These are phyloP conservation scores for Corylus americana DNA, from an alignment of 306 rosid species.

Conservation along the genomic window DNA sequence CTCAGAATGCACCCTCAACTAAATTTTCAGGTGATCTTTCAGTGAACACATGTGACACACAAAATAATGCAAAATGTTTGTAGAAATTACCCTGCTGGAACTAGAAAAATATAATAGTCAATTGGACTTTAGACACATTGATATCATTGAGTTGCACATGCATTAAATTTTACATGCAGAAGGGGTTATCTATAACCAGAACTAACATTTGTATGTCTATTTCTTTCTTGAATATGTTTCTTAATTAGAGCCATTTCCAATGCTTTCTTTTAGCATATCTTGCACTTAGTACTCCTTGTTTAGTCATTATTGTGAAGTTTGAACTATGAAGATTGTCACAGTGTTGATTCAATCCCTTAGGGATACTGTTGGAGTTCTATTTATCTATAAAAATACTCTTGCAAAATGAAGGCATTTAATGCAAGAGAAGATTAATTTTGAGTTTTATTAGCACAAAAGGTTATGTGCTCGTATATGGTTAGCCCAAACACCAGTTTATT, in stretches of 20 bases:
- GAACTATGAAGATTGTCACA: neutral
- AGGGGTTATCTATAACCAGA: neutral
- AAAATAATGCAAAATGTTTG: neutral
- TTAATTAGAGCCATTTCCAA: neutral
- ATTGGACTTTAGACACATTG: neutral
- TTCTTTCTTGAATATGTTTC: neutral
- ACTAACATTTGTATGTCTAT: neutral
- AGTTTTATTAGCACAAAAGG: neutral
- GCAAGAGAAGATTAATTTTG: neutral
- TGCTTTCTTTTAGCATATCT: neutral
- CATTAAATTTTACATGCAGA: neutral
- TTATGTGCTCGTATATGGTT: no score
- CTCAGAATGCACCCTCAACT: constrained; percentile 50
- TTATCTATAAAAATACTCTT: neutral
- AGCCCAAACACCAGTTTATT: neutral
- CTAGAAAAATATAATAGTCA: neutral
- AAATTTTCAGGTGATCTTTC: constrained; percentile 54
- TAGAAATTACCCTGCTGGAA: neutral
- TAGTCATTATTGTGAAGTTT: neutral
- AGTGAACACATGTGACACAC: neutral
- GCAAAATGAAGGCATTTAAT: neutral
- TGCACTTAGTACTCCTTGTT: neutral
- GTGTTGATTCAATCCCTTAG: neutral
- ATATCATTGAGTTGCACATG: neutral
- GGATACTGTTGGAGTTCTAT: neutral